Percentiles rank a stretch among this genome's conserved stretches.
These are phyloP conservation scores for Suhomyces bolitotheri DNA, from an alignment of 1,139 yeast genomes.

Conservation along the genomic window DNA sequence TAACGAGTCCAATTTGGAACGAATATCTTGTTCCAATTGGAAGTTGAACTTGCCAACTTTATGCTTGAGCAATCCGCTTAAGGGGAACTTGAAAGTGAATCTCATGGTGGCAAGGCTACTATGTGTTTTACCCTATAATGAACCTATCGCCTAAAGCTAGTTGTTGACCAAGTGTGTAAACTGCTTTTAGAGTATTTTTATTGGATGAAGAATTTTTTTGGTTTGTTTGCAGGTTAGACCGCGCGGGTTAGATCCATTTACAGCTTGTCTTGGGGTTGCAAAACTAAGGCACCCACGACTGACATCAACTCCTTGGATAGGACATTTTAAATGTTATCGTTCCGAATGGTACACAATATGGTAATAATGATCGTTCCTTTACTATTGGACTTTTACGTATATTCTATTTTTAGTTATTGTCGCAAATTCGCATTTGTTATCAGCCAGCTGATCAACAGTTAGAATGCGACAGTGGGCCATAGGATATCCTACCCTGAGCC, in stretches of 20 bases:
- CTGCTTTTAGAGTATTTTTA: slow-evolving; percentile 21
- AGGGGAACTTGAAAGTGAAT: slow-evolving; percentile 46
- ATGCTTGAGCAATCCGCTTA: slow-evolving; percentile 40
- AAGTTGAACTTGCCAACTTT: slow-evolving; percentile 42
- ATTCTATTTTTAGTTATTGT: no score
- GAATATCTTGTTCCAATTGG: slow-evolving; percentile 45
- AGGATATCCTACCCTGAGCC: no score
- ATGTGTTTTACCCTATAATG: slow-evolving; percentile 1
- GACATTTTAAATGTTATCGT: no score
- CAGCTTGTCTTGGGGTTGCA: neutral
- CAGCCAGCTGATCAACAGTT: no score
- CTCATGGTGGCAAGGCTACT: slow-evolving; percentile 29
- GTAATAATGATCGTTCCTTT: no score
- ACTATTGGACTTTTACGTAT: no score
- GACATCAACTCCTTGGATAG: no score
- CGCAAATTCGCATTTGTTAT: no score
- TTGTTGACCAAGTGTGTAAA: slow-evolving; percentile 12
- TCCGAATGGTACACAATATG: no score
- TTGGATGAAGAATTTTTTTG: slow-evolving; percentile 20
- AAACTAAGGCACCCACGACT: neutral
- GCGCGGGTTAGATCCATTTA: slow-evolving; percentile 1
- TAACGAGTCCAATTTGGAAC: slow-evolving; percentile 46
- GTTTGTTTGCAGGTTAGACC: slow-evolving; percentile 8
- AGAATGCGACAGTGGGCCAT: no score
- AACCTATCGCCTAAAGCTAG: slow-evolving; percentile 9